These are phyloP conservation scores for Russula abietina DNA, from an alignment of 768 basidiomycete genomes.

Conservation along the genomic window DNA sequence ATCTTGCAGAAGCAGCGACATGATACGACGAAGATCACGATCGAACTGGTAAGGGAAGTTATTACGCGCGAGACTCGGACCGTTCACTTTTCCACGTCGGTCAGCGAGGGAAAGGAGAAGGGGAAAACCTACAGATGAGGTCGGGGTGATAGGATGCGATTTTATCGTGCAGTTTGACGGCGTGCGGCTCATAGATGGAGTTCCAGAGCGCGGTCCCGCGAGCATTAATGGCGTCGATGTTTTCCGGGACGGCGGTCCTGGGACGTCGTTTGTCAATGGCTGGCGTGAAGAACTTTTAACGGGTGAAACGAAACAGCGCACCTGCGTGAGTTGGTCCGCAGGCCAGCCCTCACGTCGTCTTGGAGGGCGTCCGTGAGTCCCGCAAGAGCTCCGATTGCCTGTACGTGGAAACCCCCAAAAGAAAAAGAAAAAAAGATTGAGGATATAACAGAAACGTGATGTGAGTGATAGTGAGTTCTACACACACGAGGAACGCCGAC, in stretches of 20 bases:
- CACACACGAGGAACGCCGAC: slow-evolving; percentile 76
- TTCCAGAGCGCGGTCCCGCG: slow-evolving; percentile 75
- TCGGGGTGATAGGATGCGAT: slow-evolving; percentile 86
- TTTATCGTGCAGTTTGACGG: slow-evolving; percentile 83
- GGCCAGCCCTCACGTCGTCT: slow-evolving; percentile 67
- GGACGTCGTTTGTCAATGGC: neutral
- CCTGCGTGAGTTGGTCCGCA: slow-evolving; percentile 56
- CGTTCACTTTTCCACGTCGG: slow-evolving; percentile 9
- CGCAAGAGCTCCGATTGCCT: slow-evolving; percentile 76
- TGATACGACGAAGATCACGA: slow-evolving; percentile 18
- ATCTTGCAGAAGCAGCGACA: slow-evolving; percentile 1
- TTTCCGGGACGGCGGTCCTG: slow-evolving; percentile 37
- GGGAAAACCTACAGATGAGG: slow-evolving; percentile 71
- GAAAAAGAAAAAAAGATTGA: neutral
- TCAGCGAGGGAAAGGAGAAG: slow-evolving; percentile 8
- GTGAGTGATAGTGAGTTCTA: neutral
- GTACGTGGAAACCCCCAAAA: neutral
- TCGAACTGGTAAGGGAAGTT: slow-evolving; percentile 1
- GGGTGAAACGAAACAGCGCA: slow-evolving; percentile 21
- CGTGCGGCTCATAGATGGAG: slow-evolving; percentile 84
- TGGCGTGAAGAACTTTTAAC: slow-evolving; percentile 11
- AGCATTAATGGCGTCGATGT: slow-evolving; percentile 60
- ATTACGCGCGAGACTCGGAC: neutral
- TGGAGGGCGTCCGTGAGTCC: slow-evolving; percentile 73
- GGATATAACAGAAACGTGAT: neutral